A percentile compares a stretch with the other conserved stretches of the same genome.
Conservation (phyloP, 2,329 filamentous ascomycete species). For the Taxawa tesnikishii region DNA sequence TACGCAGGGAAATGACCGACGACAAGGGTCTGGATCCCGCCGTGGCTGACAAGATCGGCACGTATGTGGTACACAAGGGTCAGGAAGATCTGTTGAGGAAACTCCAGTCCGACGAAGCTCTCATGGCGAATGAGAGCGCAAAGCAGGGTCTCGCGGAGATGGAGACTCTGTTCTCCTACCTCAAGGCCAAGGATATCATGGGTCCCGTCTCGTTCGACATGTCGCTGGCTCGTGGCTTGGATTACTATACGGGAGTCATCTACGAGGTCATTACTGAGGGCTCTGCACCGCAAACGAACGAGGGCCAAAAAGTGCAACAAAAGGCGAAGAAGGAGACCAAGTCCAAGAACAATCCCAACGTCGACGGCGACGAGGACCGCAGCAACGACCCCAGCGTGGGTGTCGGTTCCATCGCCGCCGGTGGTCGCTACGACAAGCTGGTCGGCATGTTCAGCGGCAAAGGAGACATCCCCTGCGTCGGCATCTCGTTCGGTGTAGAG, state of each 20-base stretch:
- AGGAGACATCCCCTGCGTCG: constrained; percentile 75
- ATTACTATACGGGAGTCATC: constrained; percentile 85
- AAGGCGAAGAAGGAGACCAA: constrained; percentile 39
- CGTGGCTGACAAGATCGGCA: constrained; percentile 77
- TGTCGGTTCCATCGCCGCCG: constrained; percentile 79
- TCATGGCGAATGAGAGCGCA: constrained; percentile 61
- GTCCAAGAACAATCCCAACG: constrained; percentile 30
- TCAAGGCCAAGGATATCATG: constrained; percentile 62
- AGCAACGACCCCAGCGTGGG: constrained; percentile 71
- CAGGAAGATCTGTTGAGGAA: constrained; percentile 60
- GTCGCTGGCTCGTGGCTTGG: constrained; percentile 78
- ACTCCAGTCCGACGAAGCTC: constrained; percentile 53
- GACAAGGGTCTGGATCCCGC: constrained; percentile 70
- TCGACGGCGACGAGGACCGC: constrained; percentile 50
- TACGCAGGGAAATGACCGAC: constrained; percentile 84
- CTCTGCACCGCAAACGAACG: constrained; percentile 44
- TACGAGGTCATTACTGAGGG: constrained; percentile 81
- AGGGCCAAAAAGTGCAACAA: constrained; percentile 33
- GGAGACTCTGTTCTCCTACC: constrained; percentile 66
- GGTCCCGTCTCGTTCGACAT: constrained; percentile 78
- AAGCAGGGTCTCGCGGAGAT: constrained; percentile 74
- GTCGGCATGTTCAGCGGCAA: constrained; percentile 90
- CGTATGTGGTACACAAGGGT: constrained; percentile 69
- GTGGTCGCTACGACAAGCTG: constrained; percentile 83
- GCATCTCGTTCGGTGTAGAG: constrained; percentile 89